Percentiles rank a stretch among this genome's conserved stretches.
phyloP scores from a whole-genome alignment of 345 rosid genomes.

The Conringia planisiliqua region DNA sequence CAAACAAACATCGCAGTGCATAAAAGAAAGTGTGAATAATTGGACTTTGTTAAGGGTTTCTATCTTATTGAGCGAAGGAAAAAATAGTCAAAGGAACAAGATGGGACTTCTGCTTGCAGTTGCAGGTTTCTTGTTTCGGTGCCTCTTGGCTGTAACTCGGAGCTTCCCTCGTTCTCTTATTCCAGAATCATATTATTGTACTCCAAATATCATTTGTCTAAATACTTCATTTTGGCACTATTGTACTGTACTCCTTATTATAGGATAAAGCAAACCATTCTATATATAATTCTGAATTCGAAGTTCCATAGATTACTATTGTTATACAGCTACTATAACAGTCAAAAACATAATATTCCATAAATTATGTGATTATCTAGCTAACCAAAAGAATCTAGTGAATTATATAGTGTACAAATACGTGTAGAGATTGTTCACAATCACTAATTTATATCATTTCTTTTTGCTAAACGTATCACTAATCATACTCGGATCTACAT shows the following conservation, averaged over 20 bases:
- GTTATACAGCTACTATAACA: not conserved
- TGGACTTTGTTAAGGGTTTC: not conserved
- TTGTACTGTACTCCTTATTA: not conserved
- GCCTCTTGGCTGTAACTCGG: constrained; percentile 31
- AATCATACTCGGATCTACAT: not conserved
- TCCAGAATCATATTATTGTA: constrained; percentile 14
- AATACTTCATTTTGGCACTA: not conserved
- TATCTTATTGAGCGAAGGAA: not conserved
- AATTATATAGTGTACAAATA: not conserved
- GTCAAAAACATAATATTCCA: not conserved
- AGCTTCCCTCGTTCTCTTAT: constrained; percentile 17
- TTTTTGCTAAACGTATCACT: not conserved
- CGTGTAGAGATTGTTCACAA: not conserved
- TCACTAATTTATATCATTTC: no score
- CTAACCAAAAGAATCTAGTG: not conserved
- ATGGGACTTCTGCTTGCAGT: constrained; percentile 35
- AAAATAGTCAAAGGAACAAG: constrained; percentile 37
- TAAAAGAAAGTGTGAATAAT: constrained; percentile 3
- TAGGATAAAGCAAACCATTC: not conserved
- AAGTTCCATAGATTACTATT: not conserved
- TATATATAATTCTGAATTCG: not conserved
- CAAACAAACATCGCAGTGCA: constrained; percentile 1
- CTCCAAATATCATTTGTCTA: not conserved
- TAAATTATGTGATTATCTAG: not conserved
- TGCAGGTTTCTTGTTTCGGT: constrained; percentile 29